Base-by-base conservation (phyloP, 2,329 filamentous ascomycete species). In the Hypoxylon sp. region DNA sequence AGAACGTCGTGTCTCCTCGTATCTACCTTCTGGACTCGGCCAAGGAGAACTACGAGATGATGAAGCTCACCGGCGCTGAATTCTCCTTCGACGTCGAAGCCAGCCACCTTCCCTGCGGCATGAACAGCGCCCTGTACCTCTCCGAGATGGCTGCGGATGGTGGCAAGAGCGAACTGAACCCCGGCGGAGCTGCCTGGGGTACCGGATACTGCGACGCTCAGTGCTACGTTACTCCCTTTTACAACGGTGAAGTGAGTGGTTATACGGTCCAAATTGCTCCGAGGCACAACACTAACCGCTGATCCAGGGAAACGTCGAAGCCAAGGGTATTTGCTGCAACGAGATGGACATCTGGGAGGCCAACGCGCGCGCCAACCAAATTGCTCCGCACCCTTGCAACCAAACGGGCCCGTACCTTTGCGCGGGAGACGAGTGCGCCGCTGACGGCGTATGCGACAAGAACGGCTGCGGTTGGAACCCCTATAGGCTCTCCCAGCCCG, bases 11-110 rank as follows among this genome's bases (percentile, higher is more conserved):
- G 30, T 74, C 73, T 2, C 75, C 85, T 6, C 82, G 87, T 62
- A 75, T 88, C 56, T 90, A 89, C 74, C 79, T 89, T 58, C 81
- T 89, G 72, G 81, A 82, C 69, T 76, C 63, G 68, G 78, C 81
- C 57, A 83, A 86, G 63, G 80, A 80, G 66, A 82, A 82, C 54
- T 90, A 90, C 74, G 77, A 88, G 75, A 80, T 85, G 71, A 81
- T 89, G 74, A 81, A 87, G 68, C 78, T 89, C 62, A 81, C 84
- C 47, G 85, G 85, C 74, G 77, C 83, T 70, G 87, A 90, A 73
- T 83, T 90, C 72, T 82, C 85, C 19, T 89, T 90, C 68, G 87
- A 89, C 55, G 84, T 89, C 28, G 87, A 90, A 71, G 81, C 86
- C 39, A 88, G 86, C 50, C 82, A 83, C 68, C 80, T 89, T 6